Evolutionary conservation across 176 grass and related monocot species (phyloP), one percentile per base, ranked within the genome.

Genomic region (Stipa capillata): DNA sequence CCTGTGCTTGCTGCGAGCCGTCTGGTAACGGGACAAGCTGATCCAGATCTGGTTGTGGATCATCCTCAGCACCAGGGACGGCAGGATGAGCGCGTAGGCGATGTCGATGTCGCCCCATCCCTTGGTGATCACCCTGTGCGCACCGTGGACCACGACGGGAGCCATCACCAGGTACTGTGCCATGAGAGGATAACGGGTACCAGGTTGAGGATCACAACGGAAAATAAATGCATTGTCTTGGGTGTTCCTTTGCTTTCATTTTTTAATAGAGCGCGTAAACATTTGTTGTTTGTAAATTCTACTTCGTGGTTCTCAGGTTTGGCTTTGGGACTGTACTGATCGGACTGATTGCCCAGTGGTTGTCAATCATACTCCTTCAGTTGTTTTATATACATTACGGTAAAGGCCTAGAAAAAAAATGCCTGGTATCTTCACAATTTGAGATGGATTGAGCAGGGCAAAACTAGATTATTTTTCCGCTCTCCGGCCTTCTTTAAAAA

Each of bases 21-120:
- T 94, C 77, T 97, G 94, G 79, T 93, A 90, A 6, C 94, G 89
- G 0, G 94, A 81, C 40, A 89, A 35, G 81, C 86, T 93, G 66
- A 97, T 97, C 94, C 94, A 97, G 41, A 97, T 74, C 84, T 97
- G 94, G 83, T 91, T 91, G 77, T 97, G 94, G 34, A 81, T 3
- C 81, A 97, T 89, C 83, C 94, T 72, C 5, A 91, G 42, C 61
- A 91, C 45, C 62, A 93, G 47, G 11, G 72, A 88, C 15, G 90
- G 90, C 4, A 93, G 73, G 66, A 97, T 77, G 50, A 76, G 17
- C 48, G 87, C 32, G 67, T 85, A 91, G 6, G 65, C 29, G 4
- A 91, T 0, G 80, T 97, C 90, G 8, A 80, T 16, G 76, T 73
- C 81, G 40, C 69, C 63, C 94, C 79, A 87, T 0, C 81, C 94